Conservation (phyloP, 106 monocot genomes). For the Dioscorea dumetorum region DNA sequence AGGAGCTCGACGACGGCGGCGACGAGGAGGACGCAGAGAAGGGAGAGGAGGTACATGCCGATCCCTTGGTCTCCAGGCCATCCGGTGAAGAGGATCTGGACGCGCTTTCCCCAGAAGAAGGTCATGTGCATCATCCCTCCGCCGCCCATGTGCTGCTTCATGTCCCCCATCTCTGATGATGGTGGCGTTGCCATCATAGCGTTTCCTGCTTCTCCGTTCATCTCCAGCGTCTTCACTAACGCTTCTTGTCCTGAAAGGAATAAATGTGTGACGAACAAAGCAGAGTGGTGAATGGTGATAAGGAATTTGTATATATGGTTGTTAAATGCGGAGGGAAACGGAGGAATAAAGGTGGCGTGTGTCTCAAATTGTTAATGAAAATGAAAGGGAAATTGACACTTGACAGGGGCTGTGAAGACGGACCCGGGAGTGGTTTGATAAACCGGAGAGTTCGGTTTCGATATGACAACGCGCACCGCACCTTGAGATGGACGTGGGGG, state of each 20-base stretch:
- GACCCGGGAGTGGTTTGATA: too few relatives aligned
- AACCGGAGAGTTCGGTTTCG: too few relatives aligned
- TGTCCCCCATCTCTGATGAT: not conserved
- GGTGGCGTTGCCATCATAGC: not conserved
- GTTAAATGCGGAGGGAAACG: not conserved
- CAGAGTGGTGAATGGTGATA: not conserved
- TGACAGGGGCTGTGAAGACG: too few relatives aligned
- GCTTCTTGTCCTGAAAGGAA: not conserved
- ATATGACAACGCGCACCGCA: too few relatives aligned
- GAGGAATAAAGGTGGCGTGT: not conserved
- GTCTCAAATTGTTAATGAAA: not conserved
- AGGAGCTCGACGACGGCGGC: slow-evolving; percentile 27
- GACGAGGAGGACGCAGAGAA: slow-evolving; percentile 22
- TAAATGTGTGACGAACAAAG: not conserved
- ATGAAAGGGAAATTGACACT: too few relatives aligned
- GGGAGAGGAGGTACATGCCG: slow-evolving; percentile 35
- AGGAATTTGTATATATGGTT: not conserved
- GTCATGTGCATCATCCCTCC: slow-evolving; percentile 35
- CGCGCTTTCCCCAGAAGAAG: slow-evolving; percentile 31
- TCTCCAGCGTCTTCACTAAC: not conserved
- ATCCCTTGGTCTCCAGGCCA: slow-evolving; percentile 49
- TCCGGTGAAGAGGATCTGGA: slow-evolving; percentile 35
- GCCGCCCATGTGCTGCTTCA: not conserved
- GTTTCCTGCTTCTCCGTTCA: not conserved
- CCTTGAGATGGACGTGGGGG: too few relatives aligned